phyloP scores from a whole-genome alignment of 345 rosid genomes.

The Heritiera littoralis region DNA sequence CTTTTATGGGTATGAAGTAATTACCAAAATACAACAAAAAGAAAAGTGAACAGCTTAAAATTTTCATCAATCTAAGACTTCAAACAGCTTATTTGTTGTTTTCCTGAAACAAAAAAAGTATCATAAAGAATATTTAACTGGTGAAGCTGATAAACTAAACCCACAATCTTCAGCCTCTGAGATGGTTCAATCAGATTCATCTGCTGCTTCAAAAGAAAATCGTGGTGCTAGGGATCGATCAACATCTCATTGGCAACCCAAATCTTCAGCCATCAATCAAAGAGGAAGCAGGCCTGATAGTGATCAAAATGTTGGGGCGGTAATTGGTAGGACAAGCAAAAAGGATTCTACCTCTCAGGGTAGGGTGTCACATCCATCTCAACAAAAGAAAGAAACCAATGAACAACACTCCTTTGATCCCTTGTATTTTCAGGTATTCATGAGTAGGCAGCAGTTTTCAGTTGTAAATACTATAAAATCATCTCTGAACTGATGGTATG shows the following conservation, averaged over 20 bases:
- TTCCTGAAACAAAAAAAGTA: too few relatives aligned
- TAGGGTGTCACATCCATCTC: slow-evolving; percentile 27
- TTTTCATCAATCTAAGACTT: too few relatives aligned
- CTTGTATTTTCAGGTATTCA: slow-evolving; percentile 36
- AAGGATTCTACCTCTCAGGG: slow-evolving; percentile 42
- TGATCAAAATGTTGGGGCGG: slow-evolving; percentile 41
- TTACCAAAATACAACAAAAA: too few relatives aligned
- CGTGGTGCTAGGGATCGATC: slow-evolving; percentile 53
- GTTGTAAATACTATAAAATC: slow-evolving; percentile 24
- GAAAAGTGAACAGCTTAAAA: too few relatives aligned
- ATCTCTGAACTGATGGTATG: slow-evolving; percentile 25
- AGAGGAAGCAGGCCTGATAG: slow-evolving; percentile 45
- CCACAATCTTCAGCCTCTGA: slow-evolving; percentile 45
- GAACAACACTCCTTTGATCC: slow-evolving; percentile 22
- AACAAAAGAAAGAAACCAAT: slow-evolving; percentile 29
- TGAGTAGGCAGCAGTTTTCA: slow-evolving; percentile 24
- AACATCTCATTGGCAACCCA: slow-evolving; percentile 78
- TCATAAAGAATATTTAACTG: too few relatives aligned
- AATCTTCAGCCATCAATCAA: slow-evolving; percentile 35
- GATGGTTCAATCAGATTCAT: slow-evolving; percentile 41
- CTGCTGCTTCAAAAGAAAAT: slow-evolving; percentile 57
- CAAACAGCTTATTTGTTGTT: too few relatives aligned
- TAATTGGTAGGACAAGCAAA: slow-evolving; percentile 40
- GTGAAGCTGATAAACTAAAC: slow-evolving; percentile 42
- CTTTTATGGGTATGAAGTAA: too few relatives aligned